Evolutionary conservation across 108 stramenopile species (phyloP).

Genomic region (Heterococcus sp.): DNA sequence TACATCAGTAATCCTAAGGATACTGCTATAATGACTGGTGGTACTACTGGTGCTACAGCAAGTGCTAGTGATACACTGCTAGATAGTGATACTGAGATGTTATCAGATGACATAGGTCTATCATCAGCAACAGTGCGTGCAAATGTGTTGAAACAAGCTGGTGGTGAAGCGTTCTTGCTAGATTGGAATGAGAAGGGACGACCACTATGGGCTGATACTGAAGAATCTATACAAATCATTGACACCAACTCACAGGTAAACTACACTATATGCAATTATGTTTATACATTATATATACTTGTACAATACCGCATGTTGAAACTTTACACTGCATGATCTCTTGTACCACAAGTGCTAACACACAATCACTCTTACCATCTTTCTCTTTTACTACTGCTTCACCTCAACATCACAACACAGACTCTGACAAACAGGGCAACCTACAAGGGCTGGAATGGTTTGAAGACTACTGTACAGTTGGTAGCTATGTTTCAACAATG

Average conservation of each 20-base stretch:
- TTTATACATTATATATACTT: too few species aligned
- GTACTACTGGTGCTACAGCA: background rate
- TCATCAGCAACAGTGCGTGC: background rate
- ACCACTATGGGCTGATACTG: slow-evolving; percentile 36
- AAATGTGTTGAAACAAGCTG: slow-evolving; percentile 12
- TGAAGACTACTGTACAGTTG: slow-evolving; percentile 35
- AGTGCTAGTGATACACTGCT: too few species aligned
- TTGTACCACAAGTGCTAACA: too few species aligned
- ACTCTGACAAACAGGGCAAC: slow-evolving; percentile 24
- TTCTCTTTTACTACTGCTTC: too few species aligned
- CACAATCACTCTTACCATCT: too few species aligned
- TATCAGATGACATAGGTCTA: too few species aligned
- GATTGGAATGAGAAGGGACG: slow-evolving; percentile 38
- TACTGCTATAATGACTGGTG: too few species aligned
- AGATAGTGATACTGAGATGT: too few species aligned
- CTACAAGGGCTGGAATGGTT: slow-evolving; percentile 22
- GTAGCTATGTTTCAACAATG: slow-evolving; percentile 16
- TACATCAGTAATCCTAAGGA: slow-evolving; percentile 9
- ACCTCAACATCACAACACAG: too few species aligned
- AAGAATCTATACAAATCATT: slow-evolving; percentile 35
- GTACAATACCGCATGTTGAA: too few species aligned
- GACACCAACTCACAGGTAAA: slow-evolving; percentile 19
- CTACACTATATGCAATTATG: too few species aligned
- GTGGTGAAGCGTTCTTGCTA: slow-evolving; percentile 10
- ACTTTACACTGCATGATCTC: too few species aligned